Percentiles rank a stretch among this genome's conserved stretches.
These are phyloP conservation scores for Canna indica DNA, from an alignment of 176 grass and related monocot genomes.

Conservation along the genomic window DNA sequence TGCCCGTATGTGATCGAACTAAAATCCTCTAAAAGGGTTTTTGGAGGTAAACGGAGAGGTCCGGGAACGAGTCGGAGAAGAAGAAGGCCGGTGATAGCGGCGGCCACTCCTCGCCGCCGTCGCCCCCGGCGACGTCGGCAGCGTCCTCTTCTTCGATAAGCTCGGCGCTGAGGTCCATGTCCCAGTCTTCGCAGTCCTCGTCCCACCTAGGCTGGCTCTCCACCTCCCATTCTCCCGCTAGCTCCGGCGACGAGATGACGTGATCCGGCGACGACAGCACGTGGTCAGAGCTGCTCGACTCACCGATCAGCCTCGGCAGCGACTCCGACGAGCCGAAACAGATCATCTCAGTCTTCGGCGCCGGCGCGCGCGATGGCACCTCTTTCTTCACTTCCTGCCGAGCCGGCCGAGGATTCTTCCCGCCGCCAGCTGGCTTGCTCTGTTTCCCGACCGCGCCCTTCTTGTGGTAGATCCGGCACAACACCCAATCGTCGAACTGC, in stretches of 20 bases:
- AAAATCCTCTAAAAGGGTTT: not conserved
- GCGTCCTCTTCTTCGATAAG: not conserved
- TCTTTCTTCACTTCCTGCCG: not conserved
- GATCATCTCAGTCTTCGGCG: not conserved
- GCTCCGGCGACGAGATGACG: not conserved
- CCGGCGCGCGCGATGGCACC: not conserved
- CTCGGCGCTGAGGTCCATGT: not conserved
- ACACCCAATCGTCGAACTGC: constrained; percentile 93
- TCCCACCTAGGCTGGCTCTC: not conserved
- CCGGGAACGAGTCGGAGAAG: not conserved
- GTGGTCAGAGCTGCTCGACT: not conserved
- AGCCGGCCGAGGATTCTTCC: not conserved
- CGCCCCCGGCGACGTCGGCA: not conserved
- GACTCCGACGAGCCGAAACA: not conserved
- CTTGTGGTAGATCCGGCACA: constrained; percentile 98
- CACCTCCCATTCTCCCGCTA: not conserved
- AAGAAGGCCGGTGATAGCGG: not conserved
- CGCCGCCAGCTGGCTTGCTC: constrained; percentile 10
- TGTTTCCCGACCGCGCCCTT: constrained; percentile 64
- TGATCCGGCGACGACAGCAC: not conserved
- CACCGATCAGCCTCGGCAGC: not conserved
- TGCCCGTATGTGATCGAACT: no score
- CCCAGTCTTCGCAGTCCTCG: not conserved
- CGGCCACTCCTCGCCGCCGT: not conserved
- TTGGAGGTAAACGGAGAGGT: not conserved